Conservation (phyloP, 225 moss, liverwort and hornwort species). For the Asterella californica region DNA sequence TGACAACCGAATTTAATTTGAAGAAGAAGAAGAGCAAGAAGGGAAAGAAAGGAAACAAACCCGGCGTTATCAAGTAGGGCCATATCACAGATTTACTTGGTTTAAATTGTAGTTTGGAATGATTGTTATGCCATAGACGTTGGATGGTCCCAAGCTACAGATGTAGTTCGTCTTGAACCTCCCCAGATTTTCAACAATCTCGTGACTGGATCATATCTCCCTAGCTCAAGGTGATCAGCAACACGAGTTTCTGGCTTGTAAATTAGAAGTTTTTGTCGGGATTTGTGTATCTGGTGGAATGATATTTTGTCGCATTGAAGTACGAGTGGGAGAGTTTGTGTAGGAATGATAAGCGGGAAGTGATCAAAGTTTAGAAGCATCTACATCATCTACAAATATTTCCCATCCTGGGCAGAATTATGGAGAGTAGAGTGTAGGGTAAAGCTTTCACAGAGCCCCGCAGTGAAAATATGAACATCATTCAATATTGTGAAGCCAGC, state of each 20-base stretch:
- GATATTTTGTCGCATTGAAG: not conserved
- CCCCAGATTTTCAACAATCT: not conserved
- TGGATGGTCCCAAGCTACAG: not conserved
- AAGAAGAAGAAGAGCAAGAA: conserved; percentile 33
- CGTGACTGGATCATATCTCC: not conserved
- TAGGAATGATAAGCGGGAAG: conserved; percentile 10
- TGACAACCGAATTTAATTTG: conserved; percentile 52
- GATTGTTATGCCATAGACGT: conserved; percentile 1
- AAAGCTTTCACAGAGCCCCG: not conserved
- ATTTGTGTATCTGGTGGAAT: not conserved
- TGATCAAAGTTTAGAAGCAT: conserved; percentile 4
- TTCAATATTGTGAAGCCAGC: not conserved
- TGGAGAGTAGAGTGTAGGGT: conserved; percentile 18
- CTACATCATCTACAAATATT: too few relatives aligned
- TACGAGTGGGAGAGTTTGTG: conserved; percentile 17
- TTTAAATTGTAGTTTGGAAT: not conserved
- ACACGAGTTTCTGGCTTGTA: not conserved
- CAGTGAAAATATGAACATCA: not conserved
- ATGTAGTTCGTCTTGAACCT: not conserved
- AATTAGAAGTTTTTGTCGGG: too few relatives aligned
- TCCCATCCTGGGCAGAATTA: not conserved
- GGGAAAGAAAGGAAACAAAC: conserved; percentile 26
- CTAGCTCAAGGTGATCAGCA: not conserved
- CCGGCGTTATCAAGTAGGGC: conserved; percentile 38
- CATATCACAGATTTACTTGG: conserved; percentile 7